A percentile compares a stretch with the other conserved stretches of the same genome.
phyloP scores from a whole-genome alignment of 306 rosid genomes.

The Styphnolobium japonicum region DNA sequence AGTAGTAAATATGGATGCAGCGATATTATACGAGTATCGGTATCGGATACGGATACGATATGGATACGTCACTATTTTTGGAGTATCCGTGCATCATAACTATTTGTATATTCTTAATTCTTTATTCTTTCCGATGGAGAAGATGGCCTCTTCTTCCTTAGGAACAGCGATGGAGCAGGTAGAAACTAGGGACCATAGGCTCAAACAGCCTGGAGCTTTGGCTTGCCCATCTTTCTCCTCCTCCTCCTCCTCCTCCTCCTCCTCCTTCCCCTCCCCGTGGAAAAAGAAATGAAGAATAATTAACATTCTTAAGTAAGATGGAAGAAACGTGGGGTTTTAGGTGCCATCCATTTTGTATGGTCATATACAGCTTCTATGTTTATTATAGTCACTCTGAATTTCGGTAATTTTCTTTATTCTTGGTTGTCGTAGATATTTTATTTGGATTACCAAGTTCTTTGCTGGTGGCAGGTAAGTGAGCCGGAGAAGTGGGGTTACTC shows the following conservation, averaged over 20 bases:
- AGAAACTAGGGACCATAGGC: background rate
- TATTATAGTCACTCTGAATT: background rate
- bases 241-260: background rate
- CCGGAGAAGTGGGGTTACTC: conserved; percentile 94
- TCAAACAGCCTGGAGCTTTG: background rate
- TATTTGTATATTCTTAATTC: background rate
- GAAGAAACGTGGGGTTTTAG: background rate
- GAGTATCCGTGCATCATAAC: too few relatives aligned
- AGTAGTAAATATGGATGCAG: too few relatives aligned
- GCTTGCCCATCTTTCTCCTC: background rate
- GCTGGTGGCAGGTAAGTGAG: conserved; percentile 81
- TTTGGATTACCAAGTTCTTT: conserved; percentile 33
- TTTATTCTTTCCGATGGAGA: background rate
- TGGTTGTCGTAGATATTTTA: background rate
- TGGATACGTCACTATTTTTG: too few relatives aligned
- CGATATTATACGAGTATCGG: too few relatives aligned
- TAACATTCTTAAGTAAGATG: background rate
- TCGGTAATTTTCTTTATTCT: too few relatives aligned
- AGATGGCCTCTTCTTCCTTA: background rate
- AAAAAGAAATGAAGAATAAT: background rate
- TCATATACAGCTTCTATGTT: background rate
- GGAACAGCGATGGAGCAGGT: background rate
- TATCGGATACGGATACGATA: too few relatives aligned
- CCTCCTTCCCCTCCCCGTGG: too few relatives aligned
- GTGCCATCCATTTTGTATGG: background rate